These are phyloP conservation scores for Zangia roseola DNA, from an alignment of 768 basidiomycete genomes.

Conservation along the genomic window DNA sequence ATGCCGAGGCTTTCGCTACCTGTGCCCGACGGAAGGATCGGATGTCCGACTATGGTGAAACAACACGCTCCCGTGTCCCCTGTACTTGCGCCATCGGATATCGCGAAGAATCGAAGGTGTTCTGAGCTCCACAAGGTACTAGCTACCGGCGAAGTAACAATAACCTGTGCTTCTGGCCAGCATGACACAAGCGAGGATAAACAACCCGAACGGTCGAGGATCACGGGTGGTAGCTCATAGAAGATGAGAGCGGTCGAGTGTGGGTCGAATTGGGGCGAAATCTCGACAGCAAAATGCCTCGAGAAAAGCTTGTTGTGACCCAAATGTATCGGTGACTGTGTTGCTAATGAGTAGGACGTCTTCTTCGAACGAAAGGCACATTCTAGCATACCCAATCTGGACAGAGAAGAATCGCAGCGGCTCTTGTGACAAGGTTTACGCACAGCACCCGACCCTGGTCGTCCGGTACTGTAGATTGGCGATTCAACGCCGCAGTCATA, in stretches of 20 bases:
- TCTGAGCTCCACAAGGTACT: slow-evolving; percentile 15
- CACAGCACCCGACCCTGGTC: slow-evolving; percentile 15
- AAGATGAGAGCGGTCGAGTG: slow-evolving; percentile 10
- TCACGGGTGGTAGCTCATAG: slow-evolving; percentile 13
- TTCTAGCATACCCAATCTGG: slow-evolving; percentile 17
- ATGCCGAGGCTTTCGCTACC: not conserved
- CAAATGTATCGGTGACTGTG: slow-evolving; percentile 11
- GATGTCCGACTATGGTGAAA: slow-evolving; percentile 17
- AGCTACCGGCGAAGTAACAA: slow-evolving; percentile 8
- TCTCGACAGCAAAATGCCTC: slow-evolving; percentile 6
- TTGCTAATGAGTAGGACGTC: slow-evolving; percentile 2
- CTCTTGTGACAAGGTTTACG: slow-evolving; percentile 17
- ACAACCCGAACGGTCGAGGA: slow-evolving; percentile 7
- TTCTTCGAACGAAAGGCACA: not conserved
- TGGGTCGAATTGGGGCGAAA: not conserved
- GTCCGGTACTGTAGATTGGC: not conserved
- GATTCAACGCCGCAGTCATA: slow-evolving; percentile 16
- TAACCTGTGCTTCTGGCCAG: slow-evolving; percentile 15
- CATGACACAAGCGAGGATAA: not conserved
- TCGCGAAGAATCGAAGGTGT: slow-evolving; percentile 3
- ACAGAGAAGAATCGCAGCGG: slow-evolving; percentile 12
- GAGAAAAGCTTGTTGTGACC: slow-evolving; percentile 16
- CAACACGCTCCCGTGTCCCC: not conserved
- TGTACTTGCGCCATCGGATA: slow-evolving; percentile 14
- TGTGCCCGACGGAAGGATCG: not conserved